Base-by-base conservation (phyloP, 2,329 filamentous ascomycete genomes). In the Colletotrichum echinochloae region DNA sequence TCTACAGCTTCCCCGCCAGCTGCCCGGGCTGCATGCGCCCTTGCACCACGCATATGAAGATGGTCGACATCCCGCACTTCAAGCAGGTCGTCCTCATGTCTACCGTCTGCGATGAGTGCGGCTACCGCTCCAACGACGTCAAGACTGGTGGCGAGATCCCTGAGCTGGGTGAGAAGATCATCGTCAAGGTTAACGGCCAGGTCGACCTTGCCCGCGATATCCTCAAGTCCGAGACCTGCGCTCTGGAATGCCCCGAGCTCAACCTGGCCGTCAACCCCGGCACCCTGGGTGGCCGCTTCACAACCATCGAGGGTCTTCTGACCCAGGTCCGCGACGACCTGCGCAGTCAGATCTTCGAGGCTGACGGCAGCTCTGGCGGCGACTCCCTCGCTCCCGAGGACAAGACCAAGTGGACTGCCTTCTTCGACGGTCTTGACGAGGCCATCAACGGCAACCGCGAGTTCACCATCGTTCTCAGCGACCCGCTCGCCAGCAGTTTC, bases 21-120 rank as follows among this genome's bases (percentile, higher is more conserved):
- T 99, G 96, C 81, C 96, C 96, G 0, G 95, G 94, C 72, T 99
- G 96, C 85, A 91, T 91, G 77, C 93, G 93, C 81, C 84, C 90
- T 5, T 98, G 95, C 82, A 90, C 90, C 5, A 97, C 97, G 12
- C 95, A 97, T 81, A 98, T 98, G 94, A 97, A 98, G 85, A 97
- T 97, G 91, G 94, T 98, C 67, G 94, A 97, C 77, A 98, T 99
- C 73, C 96, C 96, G 0, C 92, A 97, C 83, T 99, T 99, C 85
- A 97, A 98, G 83, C 94, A 98, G 78, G 96, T 99, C 3, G 91
- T 98, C 49, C 87, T 99, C 76, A 98, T 97, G 93, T 95, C 91
- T 75, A 98, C 95, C 2, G 91, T 94, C 35, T 99, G 96, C 82
- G 91, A 95, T 35, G 87, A 92, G 80, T 99, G 96, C 79, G 95